phyloP scores from a whole-genome alignment of 495 filamentous ascomycete genomes.

The Hyaloscypha finlandica region DNA sequence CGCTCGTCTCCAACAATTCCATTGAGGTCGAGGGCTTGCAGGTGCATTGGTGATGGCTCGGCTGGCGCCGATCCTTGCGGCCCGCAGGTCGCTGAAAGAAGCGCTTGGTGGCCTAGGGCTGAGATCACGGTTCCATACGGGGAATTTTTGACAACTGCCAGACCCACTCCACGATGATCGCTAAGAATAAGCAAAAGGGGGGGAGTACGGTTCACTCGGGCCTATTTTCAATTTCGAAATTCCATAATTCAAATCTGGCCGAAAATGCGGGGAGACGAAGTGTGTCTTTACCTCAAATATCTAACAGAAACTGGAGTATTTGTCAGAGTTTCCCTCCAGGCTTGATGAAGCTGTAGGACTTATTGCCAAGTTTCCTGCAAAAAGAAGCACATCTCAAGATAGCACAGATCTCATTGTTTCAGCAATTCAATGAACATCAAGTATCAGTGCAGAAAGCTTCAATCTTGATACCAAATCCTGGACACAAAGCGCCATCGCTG shows the following conservation, averaged over 20 bases:
- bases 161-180: not conserved
- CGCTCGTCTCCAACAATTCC: no score
- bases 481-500: not conserved
- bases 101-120: no score
- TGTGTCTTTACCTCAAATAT: no score
- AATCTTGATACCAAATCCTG: not conserved
- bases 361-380: not conserved
- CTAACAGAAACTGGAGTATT: no score
- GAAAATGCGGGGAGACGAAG: no score
- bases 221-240: no score
- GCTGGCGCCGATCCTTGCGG: not conserved
- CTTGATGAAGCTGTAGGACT: not conserved
- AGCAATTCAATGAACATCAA: not conserved
- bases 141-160: not conserved
- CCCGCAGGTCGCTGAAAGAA: no score
- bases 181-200: not conserved
- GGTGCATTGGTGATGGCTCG: not conserved
- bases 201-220: no score
- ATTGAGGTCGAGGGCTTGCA: no score
- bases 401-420: not conserved
- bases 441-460: not conserved
- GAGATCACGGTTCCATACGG: no score
- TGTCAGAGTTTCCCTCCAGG: no score
- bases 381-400: not conserved
- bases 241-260: no score